Evolutionary conservation across 2,329 filamentous ascomycete genomes (phyloP).

Genomic region (Chrysoporthe deuterocubensis): DNA sequence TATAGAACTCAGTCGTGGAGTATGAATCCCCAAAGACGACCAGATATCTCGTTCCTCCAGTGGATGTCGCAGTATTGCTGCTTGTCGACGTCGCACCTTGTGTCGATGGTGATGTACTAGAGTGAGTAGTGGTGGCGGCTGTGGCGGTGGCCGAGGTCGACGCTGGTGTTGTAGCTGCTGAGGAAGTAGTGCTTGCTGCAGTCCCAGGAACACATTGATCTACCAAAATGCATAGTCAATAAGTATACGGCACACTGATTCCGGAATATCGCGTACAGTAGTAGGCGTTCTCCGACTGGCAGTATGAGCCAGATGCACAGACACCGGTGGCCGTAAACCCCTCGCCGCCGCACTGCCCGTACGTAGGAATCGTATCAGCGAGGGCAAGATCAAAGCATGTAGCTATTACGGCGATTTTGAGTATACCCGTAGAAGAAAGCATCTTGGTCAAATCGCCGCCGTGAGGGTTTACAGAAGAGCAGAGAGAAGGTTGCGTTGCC

Average conservation of each 20-base stretch:
- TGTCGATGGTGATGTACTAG: not conserved
- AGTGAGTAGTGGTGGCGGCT: not conserved
- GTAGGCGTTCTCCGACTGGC: slow-evolving; percentile 19
- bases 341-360: slow-evolving; percentile 18
- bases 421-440: not conserved
- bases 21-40: slow-evolving; percentile 21
- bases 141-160: slow-evolving; percentile 10
- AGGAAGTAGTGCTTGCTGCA: slow-evolving; percentile 1
- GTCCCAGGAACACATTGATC: slow-evolving; percentile 20
- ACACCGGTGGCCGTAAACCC: slow-evolving; percentile 9
- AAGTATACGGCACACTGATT: not conserved
- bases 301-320: slow-evolving; percentile 19
- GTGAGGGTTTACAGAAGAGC: not conserved
- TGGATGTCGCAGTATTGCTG: not conserved
- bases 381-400: not conserved
- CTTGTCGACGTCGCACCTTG: not conserved
- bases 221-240: not conserved
- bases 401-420: not conserved
- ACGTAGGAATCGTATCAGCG: slow-evolving; percentile 7
- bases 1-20: slow-evolving; percentile 18
- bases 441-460: not conserved
- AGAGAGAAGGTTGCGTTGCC: not conserved
- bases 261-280: not conserved
- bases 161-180: slow-evolving; percentile 4
- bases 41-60: slow-evolving; percentile 12